Evolutionary conservation across 169 alveolate genomes (phyloP).

Genomic region (Cryptosporidium xiaoi): DNA sequence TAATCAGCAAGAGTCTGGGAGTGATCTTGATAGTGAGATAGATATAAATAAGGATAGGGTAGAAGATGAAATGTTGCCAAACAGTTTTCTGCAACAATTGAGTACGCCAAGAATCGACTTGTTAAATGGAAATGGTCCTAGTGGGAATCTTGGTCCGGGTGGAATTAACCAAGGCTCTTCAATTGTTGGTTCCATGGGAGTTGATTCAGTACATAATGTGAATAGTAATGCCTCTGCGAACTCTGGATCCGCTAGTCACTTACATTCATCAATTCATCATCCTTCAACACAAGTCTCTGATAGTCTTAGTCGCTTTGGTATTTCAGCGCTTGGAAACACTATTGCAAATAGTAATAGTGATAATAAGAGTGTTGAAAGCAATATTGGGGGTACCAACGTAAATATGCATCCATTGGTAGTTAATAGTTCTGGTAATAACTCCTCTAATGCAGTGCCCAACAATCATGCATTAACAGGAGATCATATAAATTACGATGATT

Average conservation of each 20-base stretch:
- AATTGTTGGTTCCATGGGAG: slow-evolving; percentile 48
- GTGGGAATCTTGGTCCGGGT: slow-evolving; percentile 14
- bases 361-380: slow-evolving; percentile 4
- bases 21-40: slow-evolving; percentile 72
- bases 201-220: slow-evolving; percentile 45
- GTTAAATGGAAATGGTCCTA: slow-evolving; percentile 16
- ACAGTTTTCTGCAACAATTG: slow-evolving; percentile 58
- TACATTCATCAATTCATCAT: slow-evolving; percentile 34
- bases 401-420: slow-evolving; percentile 48
- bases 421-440: not conserved
- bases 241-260: slow-evolving; percentile 9
- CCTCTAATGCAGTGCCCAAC: not conserved
- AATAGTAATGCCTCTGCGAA: not conserved
- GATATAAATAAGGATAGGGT: slow-evolving; percentile 62
- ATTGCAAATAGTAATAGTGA: slow-evolving; percentile 6
- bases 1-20: slow-evolving; percentile 70
- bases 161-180: not conserved
- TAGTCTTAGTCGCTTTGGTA: slow-evolving; percentile 26
- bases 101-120: slow-evolving; percentile 46
- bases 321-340: slow-evolving; percentile 22
- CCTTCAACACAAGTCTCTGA: slow-evolving; percentile 15
- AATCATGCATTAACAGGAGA: slow-evolving; percentile 29
- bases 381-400: slow-evolving; percentile 13
- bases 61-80: slow-evolving; percentile 42
- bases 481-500: slow-evolving; percentile 63